Percentiles rank a stretch among this genome's conserved stretches.
Evolutionary conservation across 2,329 filamentous ascomycete genomes (phyloP).

Genomic region (Alternaria burnsii): DNA sequence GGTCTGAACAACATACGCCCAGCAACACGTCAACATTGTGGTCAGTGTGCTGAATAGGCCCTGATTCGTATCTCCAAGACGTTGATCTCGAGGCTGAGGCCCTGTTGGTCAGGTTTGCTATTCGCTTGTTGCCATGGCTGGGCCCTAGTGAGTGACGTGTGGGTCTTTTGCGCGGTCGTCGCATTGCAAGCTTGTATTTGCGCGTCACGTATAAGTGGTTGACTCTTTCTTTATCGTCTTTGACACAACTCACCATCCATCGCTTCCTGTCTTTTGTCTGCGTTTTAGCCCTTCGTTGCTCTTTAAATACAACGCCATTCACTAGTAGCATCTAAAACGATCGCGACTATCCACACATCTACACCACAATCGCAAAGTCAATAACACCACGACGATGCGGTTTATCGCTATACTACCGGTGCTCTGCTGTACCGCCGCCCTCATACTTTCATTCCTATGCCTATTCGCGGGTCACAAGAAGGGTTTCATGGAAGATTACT

Average conservation of each 20-base stretch:
- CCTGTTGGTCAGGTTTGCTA: constrained; percentile 22
- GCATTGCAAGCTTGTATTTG: constrained; percentile 8
- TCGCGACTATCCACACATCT: background rate
- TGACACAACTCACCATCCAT: background rate
- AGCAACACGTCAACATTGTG: constrained; percentile 32
- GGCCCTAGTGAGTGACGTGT: constrained; percentile 16
- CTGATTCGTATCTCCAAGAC: constrained; percentile 4
- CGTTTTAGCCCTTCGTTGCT: constrained; percentile 5
- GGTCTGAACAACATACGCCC: constrained; percentile 18
- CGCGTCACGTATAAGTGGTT: constrained; percentile 16
- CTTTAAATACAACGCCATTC: constrained; percentile 1
- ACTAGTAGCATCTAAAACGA: background rate
- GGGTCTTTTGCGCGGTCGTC: constrained; percentile 6
- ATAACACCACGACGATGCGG: constrained; percentile 50
- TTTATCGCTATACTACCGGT: constrained; percentile 60
- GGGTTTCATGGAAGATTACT: constrained; percentile 64
- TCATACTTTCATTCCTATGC: constrained; percentile 67
- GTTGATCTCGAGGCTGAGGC: constrained; percentile 32
- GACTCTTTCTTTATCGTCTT: constrained; percentile 2
- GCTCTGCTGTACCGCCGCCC: constrained; percentile 61
- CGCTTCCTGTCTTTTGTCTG: constrained; percentile 10
- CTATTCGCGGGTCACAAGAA: constrained; percentile 68
- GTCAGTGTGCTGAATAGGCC: constrained; percentile 24
- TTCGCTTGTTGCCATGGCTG: constrained; percentile 20
- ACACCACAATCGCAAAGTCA: constrained; percentile 5